Conservation (phyloP, 129 eudicot genomes). For the Chrysanthemum makinoi region DNA sequence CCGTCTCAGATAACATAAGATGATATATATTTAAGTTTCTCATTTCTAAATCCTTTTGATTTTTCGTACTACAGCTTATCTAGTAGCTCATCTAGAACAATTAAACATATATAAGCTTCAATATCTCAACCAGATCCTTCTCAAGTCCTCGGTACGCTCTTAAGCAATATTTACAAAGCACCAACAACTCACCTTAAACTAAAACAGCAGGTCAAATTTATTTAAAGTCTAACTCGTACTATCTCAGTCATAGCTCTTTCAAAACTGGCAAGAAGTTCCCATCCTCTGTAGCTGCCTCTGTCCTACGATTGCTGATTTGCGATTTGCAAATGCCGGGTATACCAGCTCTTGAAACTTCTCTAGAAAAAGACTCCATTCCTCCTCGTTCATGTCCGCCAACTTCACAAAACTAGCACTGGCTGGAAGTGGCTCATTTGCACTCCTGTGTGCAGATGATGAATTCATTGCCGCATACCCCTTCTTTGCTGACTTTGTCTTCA, state of each 20-base stretch:
- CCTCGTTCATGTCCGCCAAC: conserved; percentile 62
- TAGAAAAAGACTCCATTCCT: conserved; percentile 56
- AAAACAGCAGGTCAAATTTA: background rate
- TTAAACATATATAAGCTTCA: background rate
- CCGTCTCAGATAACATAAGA: background rate
- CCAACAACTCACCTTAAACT: background rate
- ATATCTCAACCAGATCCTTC: conserved; percentile 16
- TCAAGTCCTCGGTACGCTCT: conserved; percentile 12
- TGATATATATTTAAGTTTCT: conserved; percentile 9
- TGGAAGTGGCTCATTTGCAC: conserved; percentile 72
- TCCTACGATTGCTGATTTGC: conserved; percentile 44
- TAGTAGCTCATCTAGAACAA: conserved; percentile 19
- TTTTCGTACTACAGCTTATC: conserved; percentile 18
- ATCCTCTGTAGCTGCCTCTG: conserved; percentile 59
- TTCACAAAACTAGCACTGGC: conserved; percentile 64
- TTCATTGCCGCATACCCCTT: conserved; percentile 30
- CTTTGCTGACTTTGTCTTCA: conserved; percentile 37
- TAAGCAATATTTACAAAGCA: conserved; percentile 22
- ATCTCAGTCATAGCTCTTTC: conserved; percentile 16
- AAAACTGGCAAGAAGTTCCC: conserved; percentile 64
- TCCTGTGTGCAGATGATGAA: conserved; percentile 63
- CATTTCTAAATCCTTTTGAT: conserved; percentile 5
- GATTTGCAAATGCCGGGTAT: conserved; percentile 52
- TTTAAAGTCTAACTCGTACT: conserved; percentile 21
- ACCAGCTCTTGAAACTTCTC: conserved; percentile 68